phyloP scores from a whole-genome alignment of 257 asterid species.

The Ehretia macrophylla region DNA sequence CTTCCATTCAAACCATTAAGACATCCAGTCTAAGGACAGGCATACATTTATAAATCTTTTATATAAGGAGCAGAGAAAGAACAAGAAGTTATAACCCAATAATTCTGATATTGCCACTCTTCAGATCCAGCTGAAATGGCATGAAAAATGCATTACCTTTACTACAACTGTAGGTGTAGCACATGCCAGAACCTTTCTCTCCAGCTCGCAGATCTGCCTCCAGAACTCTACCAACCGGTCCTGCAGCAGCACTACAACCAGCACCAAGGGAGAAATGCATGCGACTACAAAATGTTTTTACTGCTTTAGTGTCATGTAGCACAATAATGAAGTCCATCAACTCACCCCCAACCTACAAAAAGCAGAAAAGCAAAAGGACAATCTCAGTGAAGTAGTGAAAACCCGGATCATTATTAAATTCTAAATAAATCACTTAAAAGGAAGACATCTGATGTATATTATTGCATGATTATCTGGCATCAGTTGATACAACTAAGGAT shows the following conservation, averaged over 20 bases:
- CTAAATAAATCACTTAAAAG: no score
- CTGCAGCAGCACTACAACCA: conserved; percentile 99
- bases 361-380: not conserved
- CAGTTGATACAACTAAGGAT: no score
- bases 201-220: conserved; percentile 99
- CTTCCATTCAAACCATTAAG: no score
- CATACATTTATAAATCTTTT: no score
- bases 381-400: no score
- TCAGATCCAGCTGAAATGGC: conserved; percentile 2
- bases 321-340: conserved; percentile 95
- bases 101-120: not conserved
- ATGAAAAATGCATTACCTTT: conserved; percentile 51
- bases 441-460: no score
- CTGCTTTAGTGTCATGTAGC: conserved; percentile 80
- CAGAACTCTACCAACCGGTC: conserved; percentile 92
- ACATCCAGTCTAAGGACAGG: no score
- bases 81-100: not conserved
- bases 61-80: no score
- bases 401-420: no score
- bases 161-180: conserved; percentile 98
- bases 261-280: conserved; percentile 99
- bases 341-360: conserved; percentile 80
- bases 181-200: conserved; percentile 97
- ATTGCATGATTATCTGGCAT: no score
- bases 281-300: conserved; percentile 94